phyloP scores from a whole-genome alignment of 257 asterid genomes.

The Parsonsia alboflavescens region DNA sequence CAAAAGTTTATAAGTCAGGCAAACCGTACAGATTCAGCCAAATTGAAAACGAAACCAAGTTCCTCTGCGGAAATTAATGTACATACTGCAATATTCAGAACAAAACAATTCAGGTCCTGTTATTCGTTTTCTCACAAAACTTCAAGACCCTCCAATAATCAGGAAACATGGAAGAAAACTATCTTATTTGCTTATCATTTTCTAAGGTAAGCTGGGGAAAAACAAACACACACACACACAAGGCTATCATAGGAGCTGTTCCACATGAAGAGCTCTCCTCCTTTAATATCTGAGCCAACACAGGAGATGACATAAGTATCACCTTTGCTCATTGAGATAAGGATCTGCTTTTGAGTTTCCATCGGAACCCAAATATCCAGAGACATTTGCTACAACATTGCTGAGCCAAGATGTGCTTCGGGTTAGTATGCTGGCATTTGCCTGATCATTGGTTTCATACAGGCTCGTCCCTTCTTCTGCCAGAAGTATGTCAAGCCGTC shows the following conservation, averaged over 20 bases:
- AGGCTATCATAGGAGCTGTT: not conserved
- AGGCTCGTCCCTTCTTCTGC: slow-evolving; percentile 44
- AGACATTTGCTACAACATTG: slow-evolving; percentile 42
- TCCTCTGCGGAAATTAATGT: not conserved
- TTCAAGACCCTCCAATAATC: not conserved
- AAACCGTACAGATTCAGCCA: not conserved
- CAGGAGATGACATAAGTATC: slow-evolving; percentile 11
- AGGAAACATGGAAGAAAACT: not conserved
- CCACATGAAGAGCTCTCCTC: not conserved
- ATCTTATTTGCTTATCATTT: not conserved
- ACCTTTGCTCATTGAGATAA: slow-evolving; percentile 63
- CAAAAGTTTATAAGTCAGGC: too few relatives aligned
- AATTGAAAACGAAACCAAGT: not conserved
- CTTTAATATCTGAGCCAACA: not conserved
- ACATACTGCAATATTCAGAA: not conserved
- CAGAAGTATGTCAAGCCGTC: slow-evolving; percentile 49
- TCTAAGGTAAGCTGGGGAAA: not conserved
- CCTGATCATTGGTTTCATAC: slow-evolving; percentile 33
- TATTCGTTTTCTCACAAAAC: not conserved
- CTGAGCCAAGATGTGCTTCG: slow-evolving; percentile 81
- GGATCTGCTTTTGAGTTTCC: slow-evolving; percentile 43
- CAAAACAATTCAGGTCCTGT: not conserved
- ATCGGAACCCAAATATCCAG: slow-evolving; percentile 47
- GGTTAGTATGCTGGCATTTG: slow-evolving; percentile 32
- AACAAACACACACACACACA: not conserved